Conservation (phyloP, 306 rosid genomes). For the Sphenostylis stenocarpa region DNA sequence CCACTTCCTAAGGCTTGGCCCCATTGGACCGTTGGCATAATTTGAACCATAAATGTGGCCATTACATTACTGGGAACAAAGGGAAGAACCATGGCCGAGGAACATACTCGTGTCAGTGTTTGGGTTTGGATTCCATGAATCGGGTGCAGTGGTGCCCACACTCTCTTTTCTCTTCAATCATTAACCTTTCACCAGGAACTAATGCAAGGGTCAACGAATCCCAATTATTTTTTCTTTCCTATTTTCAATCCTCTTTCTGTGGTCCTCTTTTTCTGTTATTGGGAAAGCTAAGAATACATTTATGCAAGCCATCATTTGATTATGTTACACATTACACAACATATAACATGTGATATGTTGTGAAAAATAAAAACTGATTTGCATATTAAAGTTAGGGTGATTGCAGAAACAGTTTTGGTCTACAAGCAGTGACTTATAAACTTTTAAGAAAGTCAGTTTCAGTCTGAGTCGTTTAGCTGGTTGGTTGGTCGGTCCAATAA, state of each 20-base stretch:
- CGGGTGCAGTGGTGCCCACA: slow-evolving; percentile 33
- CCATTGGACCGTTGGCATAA: slow-evolving; percentile 34
- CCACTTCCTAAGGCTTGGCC: slow-evolving; percentile 5
- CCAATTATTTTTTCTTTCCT: neutral
- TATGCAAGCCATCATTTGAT: too few species aligned
- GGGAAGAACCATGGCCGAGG: slow-evolving; percentile 12
- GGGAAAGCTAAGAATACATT: neutral
- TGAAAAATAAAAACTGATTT: too few species aligned
- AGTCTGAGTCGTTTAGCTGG: neutral
- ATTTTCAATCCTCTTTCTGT: neutral
- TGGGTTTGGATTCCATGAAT: slow-evolving; percentile 35
- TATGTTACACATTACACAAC: too few species aligned
- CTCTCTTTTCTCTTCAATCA: slow-evolving; percentile 15
- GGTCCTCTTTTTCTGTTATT: neutral
- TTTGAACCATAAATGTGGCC: slow-evolving; percentile 37
- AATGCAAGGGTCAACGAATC: neutral
- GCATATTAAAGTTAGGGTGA: neutral
- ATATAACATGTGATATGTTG: too few species aligned
- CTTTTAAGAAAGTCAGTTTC: neutral
- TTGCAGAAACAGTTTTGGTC: neutral
- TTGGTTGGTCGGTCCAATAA: neutral
- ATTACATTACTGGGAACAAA: neutral
- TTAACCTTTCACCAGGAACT: slow-evolving; percentile 4
- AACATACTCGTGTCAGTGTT: neutral
- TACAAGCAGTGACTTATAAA: neutral